Conservation (phyloP, 1,284 basidiomycete species). For the Hortiboletus rubellus region DNA sequence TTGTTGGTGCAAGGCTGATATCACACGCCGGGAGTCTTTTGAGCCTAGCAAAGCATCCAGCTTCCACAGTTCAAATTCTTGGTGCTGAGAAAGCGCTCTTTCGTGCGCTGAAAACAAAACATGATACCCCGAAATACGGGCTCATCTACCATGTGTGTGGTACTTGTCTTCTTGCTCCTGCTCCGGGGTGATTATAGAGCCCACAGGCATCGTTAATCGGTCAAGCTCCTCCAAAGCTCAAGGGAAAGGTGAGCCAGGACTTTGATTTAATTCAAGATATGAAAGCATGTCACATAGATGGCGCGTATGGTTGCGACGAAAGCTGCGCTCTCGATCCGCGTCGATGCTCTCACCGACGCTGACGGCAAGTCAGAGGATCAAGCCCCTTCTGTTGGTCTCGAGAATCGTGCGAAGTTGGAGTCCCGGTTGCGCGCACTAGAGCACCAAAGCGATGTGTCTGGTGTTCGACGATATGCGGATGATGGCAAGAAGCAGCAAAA, state of each 20-base stretch:
- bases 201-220: conserved; percentile 88
- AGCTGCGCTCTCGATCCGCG: conserved; percentile 93
- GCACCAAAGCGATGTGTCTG: conserved; percentile 70
- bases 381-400: conserved; percentile 86
- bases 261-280: background rate
- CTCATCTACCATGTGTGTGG: conserved; percentile 90
- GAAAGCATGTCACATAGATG: conserved; percentile 59
- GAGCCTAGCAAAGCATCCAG: conserved; percentile 94
- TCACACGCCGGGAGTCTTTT: conserved; percentile 95
- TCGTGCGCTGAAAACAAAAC: conserved; percentile 97
- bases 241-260: conserved; percentile 76
- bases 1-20: conserved; percentile 95
- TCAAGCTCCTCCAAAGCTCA: conserved; percentile 96
- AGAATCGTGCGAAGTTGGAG: conserved; percentile 94
- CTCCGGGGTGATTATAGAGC: conserved; percentile 3
- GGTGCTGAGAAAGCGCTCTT: conserved; percentile 99
- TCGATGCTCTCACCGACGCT: conserved; percentile 92
- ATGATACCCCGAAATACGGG: conserved; percentile 98
- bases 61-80: conserved; percentile 96
- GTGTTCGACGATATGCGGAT: conserved; percentile 63
- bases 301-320: conserved; percentile 99
- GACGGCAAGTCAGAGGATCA: conserved; percentile 85
- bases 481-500: conserved; percentile 68
- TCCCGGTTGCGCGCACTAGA: conserved; percentile 90
- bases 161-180: background rate